Evolutionary conservation across 441 rosid genomes (phyloP).

Genomic region (Eutrema salsugineum): DNA sequence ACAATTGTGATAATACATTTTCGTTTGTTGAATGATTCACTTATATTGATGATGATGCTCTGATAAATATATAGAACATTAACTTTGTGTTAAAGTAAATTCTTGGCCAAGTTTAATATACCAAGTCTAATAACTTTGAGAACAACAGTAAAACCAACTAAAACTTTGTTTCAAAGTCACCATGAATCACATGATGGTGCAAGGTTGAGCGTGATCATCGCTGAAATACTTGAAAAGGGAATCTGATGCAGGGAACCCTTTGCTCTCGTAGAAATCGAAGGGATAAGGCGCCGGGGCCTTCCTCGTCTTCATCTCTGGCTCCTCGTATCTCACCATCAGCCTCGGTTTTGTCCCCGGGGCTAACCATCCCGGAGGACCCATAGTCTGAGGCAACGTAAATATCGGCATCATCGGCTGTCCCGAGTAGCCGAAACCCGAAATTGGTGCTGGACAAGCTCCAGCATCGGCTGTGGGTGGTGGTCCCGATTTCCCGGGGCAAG

Average conservation of each 20-base stretch:
- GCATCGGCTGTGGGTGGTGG: neutral
- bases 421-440: neutral
- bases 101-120: too few species aligned
- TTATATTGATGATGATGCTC: too few species aligned
- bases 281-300: constrained; percentile 16
- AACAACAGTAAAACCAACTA: too few species aligned
- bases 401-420: neutral
- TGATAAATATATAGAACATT: too few species aligned
- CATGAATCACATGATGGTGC: constrained; percentile 21
- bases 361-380: constrained; percentile 16
- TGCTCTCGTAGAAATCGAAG: neutral
- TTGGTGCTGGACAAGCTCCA: neutral
- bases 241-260: neutral
- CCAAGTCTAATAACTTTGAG: too few species aligned
- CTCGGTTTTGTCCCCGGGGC: neutral
- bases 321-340: neutral
- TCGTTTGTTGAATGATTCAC: too few species aligned
- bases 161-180: too few species aligned
- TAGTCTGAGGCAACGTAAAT: neutral
- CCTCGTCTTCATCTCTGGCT: neutral
- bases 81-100: too few species aligned
- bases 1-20: too few species aligned
- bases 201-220: constrained; percentile 17
- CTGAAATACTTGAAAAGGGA: neutral
- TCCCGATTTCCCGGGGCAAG: neutral